Evolutionary conservation across 192 early-diverging fungal species (phyloP).

Genomic region (Coemansia sp.): DNA sequence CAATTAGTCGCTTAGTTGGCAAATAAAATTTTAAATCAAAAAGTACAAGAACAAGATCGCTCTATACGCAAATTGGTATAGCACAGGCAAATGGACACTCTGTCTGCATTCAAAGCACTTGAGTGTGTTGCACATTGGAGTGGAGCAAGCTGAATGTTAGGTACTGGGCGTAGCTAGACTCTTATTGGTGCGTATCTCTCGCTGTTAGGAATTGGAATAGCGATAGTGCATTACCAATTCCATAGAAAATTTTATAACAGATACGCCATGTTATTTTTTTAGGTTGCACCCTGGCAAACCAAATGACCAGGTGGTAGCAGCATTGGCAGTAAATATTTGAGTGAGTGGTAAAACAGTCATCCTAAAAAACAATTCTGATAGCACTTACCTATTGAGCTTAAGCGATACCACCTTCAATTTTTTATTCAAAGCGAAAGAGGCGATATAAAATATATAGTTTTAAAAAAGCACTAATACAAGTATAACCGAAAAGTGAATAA

Average conservation of each 20-base stretch:
- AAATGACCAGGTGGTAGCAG: background rate
- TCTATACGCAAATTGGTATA: background rate
- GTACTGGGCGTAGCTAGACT: background rate
- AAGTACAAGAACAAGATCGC: background rate
- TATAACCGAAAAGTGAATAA: background rate
- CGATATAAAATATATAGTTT: background rate
- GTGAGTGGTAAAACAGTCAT: background rate
- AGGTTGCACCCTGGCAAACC: background rate
- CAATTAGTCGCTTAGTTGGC: background rate
- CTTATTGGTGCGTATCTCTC: background rate
- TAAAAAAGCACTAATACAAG: background rate
- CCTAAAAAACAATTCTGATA: background rate
- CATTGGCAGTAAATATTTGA: background rate
- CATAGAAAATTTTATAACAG: background rate
- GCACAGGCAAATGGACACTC: background rate
- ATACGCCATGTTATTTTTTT: background rate
- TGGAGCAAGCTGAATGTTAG: background rate
- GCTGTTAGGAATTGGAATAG: background rate
- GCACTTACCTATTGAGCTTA: background rate
- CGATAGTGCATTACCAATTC: background rate
- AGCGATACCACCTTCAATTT: background rate
- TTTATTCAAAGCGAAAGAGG: background rate
- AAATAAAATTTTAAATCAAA: background rate
- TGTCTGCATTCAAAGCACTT: background rate
- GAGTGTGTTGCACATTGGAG: background rate